Percentiles rank a stretch among this genome's conserved stretches.
Conservation (phyloP, 2,329 filamentous ascomycete species). For the Trichoderma asperellum region DNA sequence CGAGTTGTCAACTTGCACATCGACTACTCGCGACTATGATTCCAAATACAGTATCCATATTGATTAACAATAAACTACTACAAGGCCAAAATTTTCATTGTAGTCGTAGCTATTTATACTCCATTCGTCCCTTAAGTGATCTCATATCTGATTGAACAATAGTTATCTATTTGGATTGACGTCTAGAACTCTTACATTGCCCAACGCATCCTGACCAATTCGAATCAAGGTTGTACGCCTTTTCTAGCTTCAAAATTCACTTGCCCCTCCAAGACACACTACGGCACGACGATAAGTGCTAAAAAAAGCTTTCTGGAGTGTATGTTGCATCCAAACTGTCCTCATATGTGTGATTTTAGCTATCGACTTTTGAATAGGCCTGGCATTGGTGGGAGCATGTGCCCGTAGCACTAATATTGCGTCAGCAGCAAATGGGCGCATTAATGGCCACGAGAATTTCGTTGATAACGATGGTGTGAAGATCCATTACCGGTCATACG, state of each 20-base stretch:
- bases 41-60: background rate
- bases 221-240: too few relatives aligned
- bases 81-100: background rate
- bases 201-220: background rate
- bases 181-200: too few relatives aligned
- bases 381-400: background rate
- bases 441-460: background rate
- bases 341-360: too few relatives aligned
- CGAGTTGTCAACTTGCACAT: background rate
- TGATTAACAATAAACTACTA: background rate
- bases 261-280: too few relatives aligned
- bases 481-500: background rate
- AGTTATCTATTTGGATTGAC: too few relatives aligned
- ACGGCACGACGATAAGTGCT: too few relatives aligned
- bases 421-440: background rate
- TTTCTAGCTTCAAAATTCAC: too few relatives aligned
- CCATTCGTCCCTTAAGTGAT: background rate
- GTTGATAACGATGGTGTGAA: background rate
- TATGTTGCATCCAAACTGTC: too few relatives aligned
- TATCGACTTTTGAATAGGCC: background rate
- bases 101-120: background rate
- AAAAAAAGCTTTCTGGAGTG: too few relatives aligned
- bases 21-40: background rate
- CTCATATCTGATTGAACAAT: too few relatives aligned
- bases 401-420: background rate